These are phyloP conservation scores for Sporisorium sorghi DNA, from an alignment of 1,284 basidiomycete species.

Conservation along the genomic window DNA sequence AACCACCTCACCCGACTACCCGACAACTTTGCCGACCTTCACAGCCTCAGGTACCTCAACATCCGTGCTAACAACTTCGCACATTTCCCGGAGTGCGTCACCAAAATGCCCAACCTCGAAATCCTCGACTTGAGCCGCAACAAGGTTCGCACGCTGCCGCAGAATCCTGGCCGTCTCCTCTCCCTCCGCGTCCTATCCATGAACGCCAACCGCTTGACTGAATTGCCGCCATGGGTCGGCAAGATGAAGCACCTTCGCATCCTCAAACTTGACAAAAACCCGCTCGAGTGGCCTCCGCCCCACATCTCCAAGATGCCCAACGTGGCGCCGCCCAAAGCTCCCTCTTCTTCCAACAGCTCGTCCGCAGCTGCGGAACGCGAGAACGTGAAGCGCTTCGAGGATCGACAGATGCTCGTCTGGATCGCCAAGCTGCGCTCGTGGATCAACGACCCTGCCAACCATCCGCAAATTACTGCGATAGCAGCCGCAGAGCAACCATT, in stretches of 20 bases:
- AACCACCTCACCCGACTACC: slow-evolving; percentile 86
- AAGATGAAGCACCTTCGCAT: slow-evolving; percentile 81
- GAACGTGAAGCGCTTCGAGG: slow-evolving; percentile 48
- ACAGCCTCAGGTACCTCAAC: slow-evolving; percentile 88
- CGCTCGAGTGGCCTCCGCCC: slow-evolving; percentile 81
- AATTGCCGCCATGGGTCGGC: slow-evolving; percentile 82
- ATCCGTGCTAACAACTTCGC: slow-evolving; percentile 88
- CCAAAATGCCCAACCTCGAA: slow-evolving; percentile 82
- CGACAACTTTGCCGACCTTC: slow-evolving; percentile 80
- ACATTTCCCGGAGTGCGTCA: slow-evolving; percentile 82
- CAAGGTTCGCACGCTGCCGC: slow-evolving; percentile 83
- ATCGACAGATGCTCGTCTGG: slow-evolving; percentile 60
- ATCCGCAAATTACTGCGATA: background rate
- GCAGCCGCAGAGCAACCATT: background rate
- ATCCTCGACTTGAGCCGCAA: slow-evolving; percentile 95
- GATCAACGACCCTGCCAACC: slow-evolving; percentile 48
- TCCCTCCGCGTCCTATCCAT: slow-evolving; percentile 85
- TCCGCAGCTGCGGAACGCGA: slow-evolving; percentile 54
- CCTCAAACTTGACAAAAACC: slow-evolving; percentile 87
- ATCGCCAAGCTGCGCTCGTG: slow-evolving; percentile 57
- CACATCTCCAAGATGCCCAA: slow-evolving; percentile 59
- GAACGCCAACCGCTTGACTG: slow-evolving; percentile 83
- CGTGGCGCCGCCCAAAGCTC: slow-evolving; percentile 33
- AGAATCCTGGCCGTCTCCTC: slow-evolving; percentile 81
- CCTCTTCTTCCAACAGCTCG: slow-evolving; percentile 59